Percentiles rank a stretch among this genome's conserved stretches.
Conservation (phyloP, 208 protist species). For the Trichomonas gallinae region DNA sequence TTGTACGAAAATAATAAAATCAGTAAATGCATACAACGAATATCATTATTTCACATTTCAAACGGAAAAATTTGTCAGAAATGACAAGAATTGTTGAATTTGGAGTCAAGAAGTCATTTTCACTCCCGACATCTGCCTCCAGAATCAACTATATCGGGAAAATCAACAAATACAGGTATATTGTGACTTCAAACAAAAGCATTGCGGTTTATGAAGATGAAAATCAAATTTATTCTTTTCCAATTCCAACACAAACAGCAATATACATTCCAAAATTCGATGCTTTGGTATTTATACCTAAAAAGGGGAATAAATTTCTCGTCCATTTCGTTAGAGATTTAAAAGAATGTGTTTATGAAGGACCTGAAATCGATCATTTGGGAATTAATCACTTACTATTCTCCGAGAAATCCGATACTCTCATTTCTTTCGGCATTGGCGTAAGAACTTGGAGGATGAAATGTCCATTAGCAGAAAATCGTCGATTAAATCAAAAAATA, state of each 20-base stretch:
- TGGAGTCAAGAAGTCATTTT: not conserved
- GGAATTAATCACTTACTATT: not conserved
- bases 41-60: too few relatives aligned
- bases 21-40: too few relatives aligned
- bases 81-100: not conserved
- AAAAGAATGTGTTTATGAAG: not conserved
- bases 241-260: not conserved
- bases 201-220: not conserved
- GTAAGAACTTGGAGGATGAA: not conserved
- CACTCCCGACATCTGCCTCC: not conserved
- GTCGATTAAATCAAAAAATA: not conserved
- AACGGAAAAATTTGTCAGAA: not conserved
- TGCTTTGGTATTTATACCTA: not conserved
- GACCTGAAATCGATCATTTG: not conserved
- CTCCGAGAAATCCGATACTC: not conserved
- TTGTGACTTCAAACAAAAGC: not conserved
- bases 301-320: not conserved
- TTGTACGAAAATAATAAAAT: too few relatives aligned
- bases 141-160: not conserved
- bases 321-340: not conserved
- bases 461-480: not conserved
- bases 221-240: not conserved
- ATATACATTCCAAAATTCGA: not conserved
- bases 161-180: not conserved
- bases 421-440: not conserved